These are phyloP conservation scores for Xylariaceae sp. DNA, from an alignment of 2,329 filamentous ascomycete genomes.

Conservation along the genomic window DNA sequence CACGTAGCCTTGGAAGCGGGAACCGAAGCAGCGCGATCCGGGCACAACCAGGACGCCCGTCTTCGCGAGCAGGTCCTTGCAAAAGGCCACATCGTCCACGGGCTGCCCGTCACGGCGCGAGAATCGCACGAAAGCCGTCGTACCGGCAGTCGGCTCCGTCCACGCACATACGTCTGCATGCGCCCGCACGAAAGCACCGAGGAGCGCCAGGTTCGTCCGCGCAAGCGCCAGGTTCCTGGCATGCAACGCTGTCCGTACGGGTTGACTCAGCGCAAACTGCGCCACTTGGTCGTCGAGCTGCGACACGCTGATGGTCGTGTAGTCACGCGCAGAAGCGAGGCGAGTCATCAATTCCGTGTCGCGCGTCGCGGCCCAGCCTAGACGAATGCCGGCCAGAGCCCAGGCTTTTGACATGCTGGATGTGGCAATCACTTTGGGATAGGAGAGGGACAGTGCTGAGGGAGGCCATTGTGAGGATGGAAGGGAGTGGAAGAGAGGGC, in stretches of 20 bases:
- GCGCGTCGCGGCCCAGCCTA: conserved; percentile 76
- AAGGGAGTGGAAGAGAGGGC: conserved; percentile 69
- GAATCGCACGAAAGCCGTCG: conserved; percentile 73
- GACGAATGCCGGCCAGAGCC: conserved; percentile 71
- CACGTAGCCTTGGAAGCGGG: conserved; percentile 64
- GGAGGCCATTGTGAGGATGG: conserved; percentile 41
- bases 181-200: conserved; percentile 58
- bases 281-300: conserved; percentile 76
- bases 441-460: conserved; percentile 66
- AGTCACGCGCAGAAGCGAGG: conserved; percentile 64
- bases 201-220: conserved; percentile 52
- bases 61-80: conserved; percentile 59
- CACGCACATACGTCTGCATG: conserved; percentile 58
- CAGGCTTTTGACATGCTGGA: conserved; percentile 85
- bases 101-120: conserved; percentile 50
- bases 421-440: conserved; percentile 65
- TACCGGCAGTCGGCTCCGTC: conserved; percentile 70
- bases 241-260: conserved; percentile 39
- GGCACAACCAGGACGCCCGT: conserved; percentile 71
- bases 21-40: conserved; percentile 67
- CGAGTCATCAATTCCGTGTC: conserved; percentile 56
- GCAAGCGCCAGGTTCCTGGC: conserved; percentile 60
- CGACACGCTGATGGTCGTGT: conserved; percentile 83
- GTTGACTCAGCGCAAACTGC: conserved; percentile 60
- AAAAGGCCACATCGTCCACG: conserved; percentile 69